Evolutionary conservation across 1,284 basidiomycete species (phyloP).

Genomic region (Ganoderma lingzhi): DNA sequence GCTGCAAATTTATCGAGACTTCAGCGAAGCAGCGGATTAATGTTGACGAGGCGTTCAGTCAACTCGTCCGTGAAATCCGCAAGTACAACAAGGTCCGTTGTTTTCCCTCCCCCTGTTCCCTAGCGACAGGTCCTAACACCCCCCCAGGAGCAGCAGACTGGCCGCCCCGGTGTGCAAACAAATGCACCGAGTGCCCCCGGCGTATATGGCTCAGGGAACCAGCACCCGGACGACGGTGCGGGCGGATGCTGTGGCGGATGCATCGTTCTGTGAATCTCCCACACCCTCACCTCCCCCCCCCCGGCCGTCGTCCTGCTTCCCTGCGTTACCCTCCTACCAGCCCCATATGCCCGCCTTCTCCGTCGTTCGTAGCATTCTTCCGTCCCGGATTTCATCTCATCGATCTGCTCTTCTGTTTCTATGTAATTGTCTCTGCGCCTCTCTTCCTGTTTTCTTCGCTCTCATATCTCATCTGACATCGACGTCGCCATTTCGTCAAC

Average conservation of each 20-base stretch:
- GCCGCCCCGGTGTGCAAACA: constrained; percentile 58
- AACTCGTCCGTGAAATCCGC: constrained; percentile 96
- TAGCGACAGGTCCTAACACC: constrained; percentile 7
- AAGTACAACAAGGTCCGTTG: constrained; percentile 88
- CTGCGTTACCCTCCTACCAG: constrained; percentile 28
- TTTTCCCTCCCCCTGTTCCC: constrained; percentile 1
- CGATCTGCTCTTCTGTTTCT: constrained; percentile 32
- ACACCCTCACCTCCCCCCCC: constrained; percentile 2
- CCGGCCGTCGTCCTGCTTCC: constrained; percentile 15
- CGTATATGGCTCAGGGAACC: constrained; percentile 54
- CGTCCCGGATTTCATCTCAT: constrained; percentile 31
- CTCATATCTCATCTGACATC: constrained; percentile 7
- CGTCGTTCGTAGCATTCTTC: constrained; percentile 1
- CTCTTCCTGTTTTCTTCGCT: constrained; percentile 17
- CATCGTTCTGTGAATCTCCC: constrained; percentile 54
- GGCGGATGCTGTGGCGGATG: constrained; percentile 80
- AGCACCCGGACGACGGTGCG: constrained; percentile 57
- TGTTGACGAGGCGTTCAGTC: constrained; percentile 98
- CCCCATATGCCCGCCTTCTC: constrained; percentile 3
- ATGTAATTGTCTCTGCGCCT: constrained; percentile 23
- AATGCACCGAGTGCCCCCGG: constrained; percentile 55
- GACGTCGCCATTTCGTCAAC: neutral
- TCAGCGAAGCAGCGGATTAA: constrained; percentile 99
- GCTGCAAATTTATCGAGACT: constrained; percentile 98
- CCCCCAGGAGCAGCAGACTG: constrained; percentile 66